These are phyloP conservation scores for Quercus variabilis DNA, from an alignment of 306 rosid genomes.

Conservation along the genomic window DNA sequence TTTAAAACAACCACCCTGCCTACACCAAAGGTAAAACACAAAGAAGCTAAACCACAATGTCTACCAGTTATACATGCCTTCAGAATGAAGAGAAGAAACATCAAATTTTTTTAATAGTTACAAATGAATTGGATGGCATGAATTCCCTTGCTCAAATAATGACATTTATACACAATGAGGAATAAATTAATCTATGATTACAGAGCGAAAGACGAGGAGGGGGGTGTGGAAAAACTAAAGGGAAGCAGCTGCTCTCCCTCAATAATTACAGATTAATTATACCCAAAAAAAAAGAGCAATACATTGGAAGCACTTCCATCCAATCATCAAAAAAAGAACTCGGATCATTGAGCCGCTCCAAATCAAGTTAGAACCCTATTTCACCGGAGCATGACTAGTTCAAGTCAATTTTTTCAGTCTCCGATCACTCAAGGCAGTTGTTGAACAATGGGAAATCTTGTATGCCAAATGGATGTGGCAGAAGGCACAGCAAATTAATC, in stretches of 20 bases:
- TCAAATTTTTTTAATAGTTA: background rate
- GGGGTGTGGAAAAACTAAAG: background rate
- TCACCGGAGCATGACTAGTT: background rate
- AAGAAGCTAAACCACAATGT: background rate
- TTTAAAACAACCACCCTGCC: background rate
- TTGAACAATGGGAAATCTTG: background rate
- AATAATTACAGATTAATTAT: constrained; percentile 13
- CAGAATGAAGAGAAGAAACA: background rate
- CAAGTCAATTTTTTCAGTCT: background rate
- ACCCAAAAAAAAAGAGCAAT: constrained; percentile 14
- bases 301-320: background rate
- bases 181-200: constrained; percentile 9
- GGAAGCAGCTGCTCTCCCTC: constrained; percentile 14
- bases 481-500: background rate
- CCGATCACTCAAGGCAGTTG: background rate
- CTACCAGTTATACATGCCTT: too few species aligned
- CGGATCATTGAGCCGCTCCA: background rate
- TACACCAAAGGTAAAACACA: background rate
- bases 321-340: background rate
- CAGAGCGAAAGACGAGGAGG: background rate
- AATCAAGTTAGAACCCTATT: background rate
- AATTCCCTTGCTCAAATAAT: constrained; percentile 15
- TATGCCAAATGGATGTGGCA: background rate
- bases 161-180: constrained; percentile 27
- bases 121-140: background rate